phyloP scores from a whole-genome alignment of 345 rosid species.

The Salix suchowensis region DNA sequence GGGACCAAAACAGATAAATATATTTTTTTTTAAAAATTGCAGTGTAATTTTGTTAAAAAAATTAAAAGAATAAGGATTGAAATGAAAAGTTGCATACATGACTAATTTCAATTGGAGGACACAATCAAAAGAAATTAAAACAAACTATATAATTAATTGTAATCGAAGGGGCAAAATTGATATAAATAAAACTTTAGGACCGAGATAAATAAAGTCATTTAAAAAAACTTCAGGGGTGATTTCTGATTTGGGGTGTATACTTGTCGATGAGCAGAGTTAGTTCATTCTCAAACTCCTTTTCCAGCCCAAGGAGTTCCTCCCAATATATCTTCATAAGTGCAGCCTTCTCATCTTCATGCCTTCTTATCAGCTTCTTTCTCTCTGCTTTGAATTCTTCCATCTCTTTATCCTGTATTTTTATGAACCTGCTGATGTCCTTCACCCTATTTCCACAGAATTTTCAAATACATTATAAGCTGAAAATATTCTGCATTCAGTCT shows the following conservation, averaged over 20 bases:
- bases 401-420: constrained; percentile 1
- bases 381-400: constrained; percentile 10
- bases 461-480: not conserved
- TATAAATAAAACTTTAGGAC: too few species aligned
- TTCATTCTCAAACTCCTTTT: constrained; percentile 2
- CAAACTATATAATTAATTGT: too few species aligned
- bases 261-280: constrained; percentile 6
- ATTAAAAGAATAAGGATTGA: too few species aligned
- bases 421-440: not conserved
- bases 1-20: too few species aligned
- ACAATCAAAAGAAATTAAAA: too few species aligned
- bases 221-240: not conserved
- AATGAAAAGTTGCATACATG: too few species aligned
- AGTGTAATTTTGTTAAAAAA: too few species aligned
- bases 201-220: too few species aligned
- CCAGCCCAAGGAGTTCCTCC: constrained; percentile 12
- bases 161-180: too few species aligned
- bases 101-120: too few species aligned
- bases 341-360: constrained; percentile 2
- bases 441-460: constrained; percentile 2
- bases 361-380: constrained; percentile 3
- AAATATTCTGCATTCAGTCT: not conserved
- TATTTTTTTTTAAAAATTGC: too few species aligned
- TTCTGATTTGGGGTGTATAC: not conserved
- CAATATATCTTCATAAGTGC: not conserved